Percentiles rank a stretch among this genome's conserved stretches.
phyloP scores from a whole-genome alignment of 805 yeast species.

The Clavispora fructus region DNA sequence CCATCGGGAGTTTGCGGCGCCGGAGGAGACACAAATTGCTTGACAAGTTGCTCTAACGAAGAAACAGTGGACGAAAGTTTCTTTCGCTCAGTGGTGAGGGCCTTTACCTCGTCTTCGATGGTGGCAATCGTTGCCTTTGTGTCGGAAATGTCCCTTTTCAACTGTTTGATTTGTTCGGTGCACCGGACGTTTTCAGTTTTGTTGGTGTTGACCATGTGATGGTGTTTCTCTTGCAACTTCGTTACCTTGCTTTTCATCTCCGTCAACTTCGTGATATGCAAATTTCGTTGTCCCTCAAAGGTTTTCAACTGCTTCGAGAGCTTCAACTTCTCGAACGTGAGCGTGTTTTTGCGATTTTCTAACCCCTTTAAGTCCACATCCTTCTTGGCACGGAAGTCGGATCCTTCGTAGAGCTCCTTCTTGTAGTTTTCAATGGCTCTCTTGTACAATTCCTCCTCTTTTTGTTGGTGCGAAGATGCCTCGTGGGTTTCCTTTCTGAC shows the following conservation, averaged over 20 bases:
- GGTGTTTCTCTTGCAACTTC: slow-evolving; percentile 9
- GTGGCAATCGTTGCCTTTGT: slow-evolving; percentile 18
- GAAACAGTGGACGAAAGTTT: slow-evolving; percentile 12
- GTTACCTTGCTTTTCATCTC: slow-evolving; percentile 8
- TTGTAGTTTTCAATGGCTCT: slow-evolving; percentile 15
- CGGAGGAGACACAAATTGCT: slow-evolving; percentile 6
- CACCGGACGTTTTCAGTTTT: slow-evolving; percentile 4
- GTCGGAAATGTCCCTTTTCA: slow-evolving; percentile 12
- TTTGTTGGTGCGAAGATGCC: slow-evolving; percentile 3
- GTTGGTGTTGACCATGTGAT: slow-evolving; percentile 4
- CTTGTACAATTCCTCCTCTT: slow-evolving; percentile 7
- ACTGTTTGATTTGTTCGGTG: slow-evolving; percentile 2
- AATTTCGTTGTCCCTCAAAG: slow-evolving; percentile 2
- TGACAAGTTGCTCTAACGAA: slow-evolving; percentile 21
- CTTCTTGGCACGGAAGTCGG: slow-evolving; percentile 23
- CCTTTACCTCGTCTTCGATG: slow-evolving; percentile 23
- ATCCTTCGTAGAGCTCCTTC: slow-evolving; percentile 33
- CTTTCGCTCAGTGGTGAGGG: slow-evolving; percentile 19
- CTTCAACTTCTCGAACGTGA: slow-evolving; percentile 30
- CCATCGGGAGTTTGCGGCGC: background rate
- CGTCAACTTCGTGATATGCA: slow-evolving; percentile 8
- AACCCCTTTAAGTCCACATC: slow-evolving; percentile 29
- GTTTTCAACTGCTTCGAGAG: slow-evolving; percentile 19
- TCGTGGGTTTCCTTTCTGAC: slow-evolving; percentile 2
- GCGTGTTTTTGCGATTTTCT: slow-evolving; percentile 27